phyloP scores from a whole-genome alignment of 106 monocot species.

The Dactylorhiza incarnata region DNA sequence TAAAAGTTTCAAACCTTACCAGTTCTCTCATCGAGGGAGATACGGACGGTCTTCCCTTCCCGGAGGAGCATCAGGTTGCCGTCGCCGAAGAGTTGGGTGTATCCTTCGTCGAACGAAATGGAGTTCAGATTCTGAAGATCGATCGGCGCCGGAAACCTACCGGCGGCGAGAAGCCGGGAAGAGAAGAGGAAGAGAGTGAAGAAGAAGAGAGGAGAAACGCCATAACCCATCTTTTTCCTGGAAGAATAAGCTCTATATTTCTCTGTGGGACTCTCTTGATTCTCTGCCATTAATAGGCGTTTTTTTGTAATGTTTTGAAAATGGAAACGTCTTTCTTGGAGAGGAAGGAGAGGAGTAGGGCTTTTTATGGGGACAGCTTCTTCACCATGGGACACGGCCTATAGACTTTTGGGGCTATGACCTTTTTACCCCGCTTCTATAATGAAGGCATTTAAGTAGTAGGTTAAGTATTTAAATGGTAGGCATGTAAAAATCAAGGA shows the following conservation, averaged over 20 bases:
- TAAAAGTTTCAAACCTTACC: slow-evolving; percentile 11
- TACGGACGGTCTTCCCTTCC: slow-evolving; percentile 38
- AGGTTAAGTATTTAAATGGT: not conserved
- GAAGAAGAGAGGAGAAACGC: too few relatives aligned
- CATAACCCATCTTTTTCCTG: too few relatives aligned
- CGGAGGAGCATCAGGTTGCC: slow-evolving; percentile 35
- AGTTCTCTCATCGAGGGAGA: slow-evolving; percentile 48
- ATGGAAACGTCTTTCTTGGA: too few relatives aligned
- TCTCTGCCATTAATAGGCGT: too few relatives aligned
- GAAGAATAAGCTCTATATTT: too few relatives aligned
- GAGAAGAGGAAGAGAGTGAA: not conserved
- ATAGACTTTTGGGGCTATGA: not conserved
- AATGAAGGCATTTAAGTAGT: not conserved
- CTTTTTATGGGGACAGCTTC: not conserved
- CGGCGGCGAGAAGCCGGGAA: not conserved
- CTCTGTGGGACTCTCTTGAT: too few relatives aligned
- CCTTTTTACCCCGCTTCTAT: not conserved
- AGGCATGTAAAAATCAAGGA: too few relatives aligned
- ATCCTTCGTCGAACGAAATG: slow-evolving; percentile 53
- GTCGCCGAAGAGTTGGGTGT: slow-evolving; percentile 57
- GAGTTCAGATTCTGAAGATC: slow-evolving; percentile 6
- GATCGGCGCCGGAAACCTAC: not conserved
- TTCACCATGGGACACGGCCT: not conserved
- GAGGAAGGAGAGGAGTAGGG: not conserved
- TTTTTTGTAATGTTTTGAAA: too few relatives aligned